Conservation (phyloP, 2,329 filamentous ascomycete species). For the Fusarium sp. region DNA sequence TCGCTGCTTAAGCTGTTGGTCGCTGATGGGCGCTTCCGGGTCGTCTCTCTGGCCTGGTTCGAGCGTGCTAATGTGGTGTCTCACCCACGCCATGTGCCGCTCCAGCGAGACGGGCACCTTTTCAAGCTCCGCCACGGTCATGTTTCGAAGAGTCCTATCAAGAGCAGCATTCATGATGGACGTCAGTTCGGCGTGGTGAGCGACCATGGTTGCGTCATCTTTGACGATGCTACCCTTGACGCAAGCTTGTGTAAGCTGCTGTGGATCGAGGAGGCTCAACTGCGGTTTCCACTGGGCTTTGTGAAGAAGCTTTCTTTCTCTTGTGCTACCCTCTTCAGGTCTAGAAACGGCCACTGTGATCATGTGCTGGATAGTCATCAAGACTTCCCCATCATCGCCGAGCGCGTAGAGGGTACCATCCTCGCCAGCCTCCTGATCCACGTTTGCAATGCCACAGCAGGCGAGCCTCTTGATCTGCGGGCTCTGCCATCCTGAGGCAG, state of each 20-base stretch:
- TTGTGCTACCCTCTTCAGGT: neutral
- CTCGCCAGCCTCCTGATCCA: neutral
- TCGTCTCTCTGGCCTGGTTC: neutral
- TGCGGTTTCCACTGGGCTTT: conserved; percentile 9
- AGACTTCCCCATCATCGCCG: neutral
- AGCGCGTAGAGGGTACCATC: neutral
- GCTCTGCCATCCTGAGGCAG: neutral
- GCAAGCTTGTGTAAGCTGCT: neutral
- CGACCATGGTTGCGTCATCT: neutral
- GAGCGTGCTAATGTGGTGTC: conserved; percentile 3
- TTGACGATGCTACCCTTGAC: neutral
- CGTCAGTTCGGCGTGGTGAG: neutral
- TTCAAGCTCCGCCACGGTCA: neutral
- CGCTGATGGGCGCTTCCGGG: neutral
- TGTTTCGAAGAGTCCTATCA: neutral
- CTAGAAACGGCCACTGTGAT: neutral
- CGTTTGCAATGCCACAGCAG: neutral
- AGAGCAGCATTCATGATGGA: neutral
- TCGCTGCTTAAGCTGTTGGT: neutral
- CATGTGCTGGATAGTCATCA: neutral
- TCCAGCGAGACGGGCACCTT: neutral
- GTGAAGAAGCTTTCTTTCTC: conserved; percentile 4
- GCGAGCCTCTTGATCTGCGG: neutral
- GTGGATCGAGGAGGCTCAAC: neutral
- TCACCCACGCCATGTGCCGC: conserved; percentile 11